Percentiles rank a stretch among this genome's conserved stretches.
phyloP scores from a whole-genome alignment of 2,329 filamentous ascomycete genomes.

The Diaporthe ampelina region DNA sequence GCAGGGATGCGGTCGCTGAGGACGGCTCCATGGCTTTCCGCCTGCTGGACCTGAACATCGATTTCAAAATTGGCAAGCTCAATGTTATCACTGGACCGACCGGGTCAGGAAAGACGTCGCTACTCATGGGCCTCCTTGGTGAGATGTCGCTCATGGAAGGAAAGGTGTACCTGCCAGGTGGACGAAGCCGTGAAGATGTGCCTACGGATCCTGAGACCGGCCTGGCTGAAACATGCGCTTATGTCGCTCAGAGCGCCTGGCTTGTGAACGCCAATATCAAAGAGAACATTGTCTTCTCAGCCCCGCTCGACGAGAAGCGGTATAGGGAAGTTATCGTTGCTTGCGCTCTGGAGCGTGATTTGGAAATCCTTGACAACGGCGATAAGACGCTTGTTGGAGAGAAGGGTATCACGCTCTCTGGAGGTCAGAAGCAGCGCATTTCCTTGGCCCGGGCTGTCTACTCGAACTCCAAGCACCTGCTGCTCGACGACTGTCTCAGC shows the following conservation, averaged over 20 bases:
- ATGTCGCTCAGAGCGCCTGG: constrained; percentile 98
- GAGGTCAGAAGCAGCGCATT: constrained; percentile 97
- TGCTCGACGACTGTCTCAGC: constrained; percentile 95
- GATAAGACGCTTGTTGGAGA: constrained; percentile 96
- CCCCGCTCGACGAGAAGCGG: constrained; percentile 82
- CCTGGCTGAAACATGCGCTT: constrained; percentile 91
- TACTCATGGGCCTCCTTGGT: constrained; percentile 94
- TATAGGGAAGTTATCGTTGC: constrained; percentile 92
- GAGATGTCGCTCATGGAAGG: constrained; percentile 93
- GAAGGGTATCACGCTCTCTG: constrained; percentile 96
- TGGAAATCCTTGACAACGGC: constrained; percentile 91
- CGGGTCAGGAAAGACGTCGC: constrained; percentile 93
- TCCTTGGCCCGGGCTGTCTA: constrained; percentile 98
- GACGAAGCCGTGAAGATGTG: constrained; percentile 87
- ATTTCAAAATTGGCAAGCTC: constrained; percentile 87
- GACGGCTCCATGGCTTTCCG: constrained; percentile 83
- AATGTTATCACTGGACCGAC: constrained; percentile 96
- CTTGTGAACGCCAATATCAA: constrained; percentile 95
- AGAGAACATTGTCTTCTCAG: constrained; percentile 94
- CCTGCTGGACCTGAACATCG: constrained; percentile 84
- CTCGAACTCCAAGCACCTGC: constrained; percentile 89
- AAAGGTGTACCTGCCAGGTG: constrained; percentile 86
- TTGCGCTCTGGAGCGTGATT: constrained; percentile 90
- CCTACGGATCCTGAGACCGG: constrained; percentile 85
- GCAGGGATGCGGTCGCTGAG: constrained; percentile 70